phyloP scores from a whole-genome alignment of 148 eudicot genomes.

The Rhododendron molle region DNA sequence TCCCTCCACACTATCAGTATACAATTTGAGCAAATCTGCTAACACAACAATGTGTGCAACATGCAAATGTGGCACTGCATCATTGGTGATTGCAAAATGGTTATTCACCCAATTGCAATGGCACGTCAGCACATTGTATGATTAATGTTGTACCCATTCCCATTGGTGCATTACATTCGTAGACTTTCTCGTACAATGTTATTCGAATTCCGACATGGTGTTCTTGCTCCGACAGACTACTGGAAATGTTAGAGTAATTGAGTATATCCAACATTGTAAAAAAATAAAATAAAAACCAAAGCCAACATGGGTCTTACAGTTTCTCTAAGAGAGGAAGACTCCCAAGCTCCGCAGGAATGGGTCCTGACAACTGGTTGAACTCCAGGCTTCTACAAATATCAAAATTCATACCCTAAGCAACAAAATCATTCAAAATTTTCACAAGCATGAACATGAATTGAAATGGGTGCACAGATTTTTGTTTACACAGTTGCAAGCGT shows the following conservation, averaged over 20 bases:
- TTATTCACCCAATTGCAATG: not conserved
- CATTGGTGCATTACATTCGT: not conserved
- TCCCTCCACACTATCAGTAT: not conserved
- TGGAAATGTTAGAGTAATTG: not conserved
- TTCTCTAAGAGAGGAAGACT: constrained; percentile 17
- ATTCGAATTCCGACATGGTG: not conserved
- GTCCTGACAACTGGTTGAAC: constrained; percentile 34
- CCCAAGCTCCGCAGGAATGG: constrained; percentile 31
- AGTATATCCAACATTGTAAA: not conserved
- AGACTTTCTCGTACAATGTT: not conserved
- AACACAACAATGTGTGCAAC: not conserved
- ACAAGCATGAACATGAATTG: not conserved
- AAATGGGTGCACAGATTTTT: not conserved
- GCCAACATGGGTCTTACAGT: constrained; percentile 23
- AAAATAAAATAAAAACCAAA: not conserved
- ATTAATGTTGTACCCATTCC: not conserved
- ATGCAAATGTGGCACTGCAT: not conserved
- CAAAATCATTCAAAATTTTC: not conserved
- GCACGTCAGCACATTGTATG: not conserved
- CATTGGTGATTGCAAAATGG: not conserved
- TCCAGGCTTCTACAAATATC: constrained; percentile 17
- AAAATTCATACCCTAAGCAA: not conserved
- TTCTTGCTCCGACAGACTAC: not conserved
- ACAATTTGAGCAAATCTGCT: too few relatives aligned
- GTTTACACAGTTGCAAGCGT: constrained; percentile 30